Base-by-base conservation (phyloP, 441 rosid genomes). In the Erysimum cheiri region DNA sequence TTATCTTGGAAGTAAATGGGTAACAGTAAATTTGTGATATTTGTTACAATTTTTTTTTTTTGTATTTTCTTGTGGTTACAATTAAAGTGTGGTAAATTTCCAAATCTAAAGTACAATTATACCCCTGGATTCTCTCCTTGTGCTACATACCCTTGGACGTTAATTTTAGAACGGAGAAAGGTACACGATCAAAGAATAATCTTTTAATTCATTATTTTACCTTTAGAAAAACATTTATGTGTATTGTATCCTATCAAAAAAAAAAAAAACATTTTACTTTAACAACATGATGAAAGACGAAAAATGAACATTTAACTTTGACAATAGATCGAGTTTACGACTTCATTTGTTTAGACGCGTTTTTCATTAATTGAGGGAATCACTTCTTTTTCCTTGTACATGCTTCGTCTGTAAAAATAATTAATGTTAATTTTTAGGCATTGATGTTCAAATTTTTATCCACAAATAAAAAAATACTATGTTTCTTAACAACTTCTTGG, bases 91-190 rank as follows among this genome's bases (percentile, higher is more conserved):
- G 12, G 40, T 36, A 36, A 11, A 40, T 22, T 13, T 19, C 6
- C n/a, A 64, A 40, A 55, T 43, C 31, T 24, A 67, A 22, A 8
- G 15, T 68, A 55, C 55, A 11, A 15, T 46, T 59, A 58, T 48
- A 47, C 50, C 41, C 49, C 17, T 69, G 59, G 50, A 69, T 48
- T 69, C 65, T 59, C 65, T 58, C 29, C 2, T n/a, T 49, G 13
- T 41, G 32, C 22, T 40, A 33, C 4, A 33, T 22, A 49, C 56
- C 33, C 10, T 50, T 8, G 17, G 35, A 68, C 46, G 36, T n/a
- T 46, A 14, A 46, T 70, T 58, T 69, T 50, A 49, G 35, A 26
- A 36, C n/a, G 26, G 26, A n/a, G 11, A 49, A 6, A 47, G 17
- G 8, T 28, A 32, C 12, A 31, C 31, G 8, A 11, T 32, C 2